Evolutionary conservation across 257 asterid species (phyloP).

Genomic region (Coffea canephora): DNA sequence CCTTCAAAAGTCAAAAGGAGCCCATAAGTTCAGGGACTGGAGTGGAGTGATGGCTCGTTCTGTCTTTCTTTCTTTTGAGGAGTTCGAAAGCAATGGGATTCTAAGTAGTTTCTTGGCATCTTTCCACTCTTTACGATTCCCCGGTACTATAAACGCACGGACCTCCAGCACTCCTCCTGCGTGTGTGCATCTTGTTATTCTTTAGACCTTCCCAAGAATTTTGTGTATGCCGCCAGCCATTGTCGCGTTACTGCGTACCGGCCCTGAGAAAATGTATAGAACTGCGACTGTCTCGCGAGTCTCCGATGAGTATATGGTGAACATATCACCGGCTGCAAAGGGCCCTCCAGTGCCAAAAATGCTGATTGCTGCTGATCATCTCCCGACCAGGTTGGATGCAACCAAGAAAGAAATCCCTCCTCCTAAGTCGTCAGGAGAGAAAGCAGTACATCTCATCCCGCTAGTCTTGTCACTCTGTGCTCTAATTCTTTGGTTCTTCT

Average conservation of each 20-base stretch:
- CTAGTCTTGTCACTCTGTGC: slow-evolving; percentile 46
- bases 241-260: not conserved
- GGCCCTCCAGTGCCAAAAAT: slow-evolving; percentile 16
- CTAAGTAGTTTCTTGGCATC: not conserved
- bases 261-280: slow-evolving; percentile 42
- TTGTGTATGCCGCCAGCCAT: not conserved
- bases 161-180: not conserved
- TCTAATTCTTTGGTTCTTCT: slow-evolving; percentile 58
- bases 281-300: slow-evolving; percentile 36
- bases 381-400: slow-evolving; percentile 17
- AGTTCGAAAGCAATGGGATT: slow-evolving; percentile 1
- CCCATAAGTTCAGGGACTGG: not conserved
- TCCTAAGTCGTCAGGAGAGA: slow-evolving; percentile 33
- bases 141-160: slow-evolving; percentile 2
- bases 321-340: slow-evolving; percentile 27
- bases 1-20: slow-evolving; percentile 13
- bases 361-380: slow-evolving; percentile 17
- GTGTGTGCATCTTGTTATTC: not conserved
- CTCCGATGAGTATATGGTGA: slow-evolving; percentile 46
- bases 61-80: not conserved
- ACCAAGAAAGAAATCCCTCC: slow-evolving; percentile 41
- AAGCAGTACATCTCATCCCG: slow-evolving; percentile 54
- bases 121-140: not conserved
- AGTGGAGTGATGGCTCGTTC: not conserved
- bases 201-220: not conserved